Evolutionary conservation across 1,139 yeast species (phyloP).

Genomic region (Hansenula sp.): DNA sequence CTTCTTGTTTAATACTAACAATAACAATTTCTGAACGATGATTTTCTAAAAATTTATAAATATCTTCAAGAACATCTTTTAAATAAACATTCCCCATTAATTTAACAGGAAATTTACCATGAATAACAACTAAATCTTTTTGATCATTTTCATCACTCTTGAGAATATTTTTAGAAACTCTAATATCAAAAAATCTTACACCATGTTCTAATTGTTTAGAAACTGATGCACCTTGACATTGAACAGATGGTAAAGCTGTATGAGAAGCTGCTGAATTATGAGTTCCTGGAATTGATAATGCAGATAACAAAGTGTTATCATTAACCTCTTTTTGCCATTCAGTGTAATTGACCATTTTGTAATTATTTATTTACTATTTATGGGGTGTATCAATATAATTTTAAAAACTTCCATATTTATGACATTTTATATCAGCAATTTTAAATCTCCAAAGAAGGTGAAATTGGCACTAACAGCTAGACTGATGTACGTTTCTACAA

Average conservation of each 20-base stretch:
- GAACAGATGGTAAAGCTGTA: conserved; percentile 73
- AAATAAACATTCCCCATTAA: conserved; percentile 55
- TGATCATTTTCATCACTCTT: conserved; percentile 30
- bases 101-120: conserved; percentile 73
- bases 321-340: conserved; percentile 53
- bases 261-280: conserved; percentile 78
- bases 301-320: conserved; percentile 48
- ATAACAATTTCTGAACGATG: conserved; percentile 59
- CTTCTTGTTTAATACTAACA: conserved; percentile 73
- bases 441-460: too few species aligned
- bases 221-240: conserved; percentile 66
- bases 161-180: conserved; percentile 58
- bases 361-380: background rate
- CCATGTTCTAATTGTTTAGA: conserved; percentile 66
- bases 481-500: too few species aligned
- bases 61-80: conserved; percentile 44
- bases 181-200: conserved; percentile 66
- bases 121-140: conserved; percentile 62
- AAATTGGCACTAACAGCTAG: too few species aligned
- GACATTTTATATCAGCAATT: too few species aligned
- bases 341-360: conserved; percentile 18
- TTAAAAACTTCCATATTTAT: too few species aligned
- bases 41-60: conserved; percentile 50
- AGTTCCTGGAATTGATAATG: conserved; percentile 71
- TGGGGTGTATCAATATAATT: too few species aligned